Evolutionary conservation across 1,284 basidiomycete species (phyloP).

Genomic region (Takashimella tepidaria): DNA sequence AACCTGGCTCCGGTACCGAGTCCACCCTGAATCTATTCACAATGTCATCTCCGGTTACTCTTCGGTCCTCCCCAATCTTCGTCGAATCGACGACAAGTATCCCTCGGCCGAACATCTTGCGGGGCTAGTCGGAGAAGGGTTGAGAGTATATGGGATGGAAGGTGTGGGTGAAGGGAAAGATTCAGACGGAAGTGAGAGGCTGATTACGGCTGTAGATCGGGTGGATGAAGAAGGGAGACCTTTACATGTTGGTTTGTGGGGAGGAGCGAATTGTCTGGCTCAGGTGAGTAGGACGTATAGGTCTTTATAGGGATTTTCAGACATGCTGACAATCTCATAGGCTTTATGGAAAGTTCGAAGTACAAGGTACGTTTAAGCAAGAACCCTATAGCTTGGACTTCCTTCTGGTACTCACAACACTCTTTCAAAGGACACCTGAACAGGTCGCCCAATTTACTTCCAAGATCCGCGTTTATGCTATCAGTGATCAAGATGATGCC

Average conservation of each 20-base stretch:
- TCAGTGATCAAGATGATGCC: conserved; percentile 15
- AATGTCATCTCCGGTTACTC: conserved; percentile 6
- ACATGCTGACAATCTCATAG: background rate
- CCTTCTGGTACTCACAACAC: too few species aligned
- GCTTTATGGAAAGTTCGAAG: conserved; percentile 9
- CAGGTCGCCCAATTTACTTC: conserved; percentile 5
- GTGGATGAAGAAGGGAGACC: conserved; percentile 3
- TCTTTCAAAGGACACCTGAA: conserved; percentile 2
- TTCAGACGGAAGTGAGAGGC: conserved; percentile 4
- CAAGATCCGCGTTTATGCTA: conserved; percentile 14
- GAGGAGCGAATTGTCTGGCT: conserved; percentile 14
- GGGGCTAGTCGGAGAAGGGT: conserved; percentile 1
- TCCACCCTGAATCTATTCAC: conserved; percentile 11
- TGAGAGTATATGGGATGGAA: conserved; percentile 12
- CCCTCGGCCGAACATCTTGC: background rate
- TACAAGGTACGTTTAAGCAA: background rate
- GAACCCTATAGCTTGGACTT: too few species aligned
- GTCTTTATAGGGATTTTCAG: background rate
- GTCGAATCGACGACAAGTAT: conserved; percentile 4
- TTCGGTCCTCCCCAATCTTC: background rate
- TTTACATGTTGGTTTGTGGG: conserved; percentile 15
- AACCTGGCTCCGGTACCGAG: conserved; percentile 8
- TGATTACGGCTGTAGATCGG: conserved; percentile 12
- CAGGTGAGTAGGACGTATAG: conserved; percentile 2
- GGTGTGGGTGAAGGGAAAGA: conserved; percentile 10